Conservation (phyloP, 352 stramenopile species). For the Saprolegnia parasitica region DNA sequence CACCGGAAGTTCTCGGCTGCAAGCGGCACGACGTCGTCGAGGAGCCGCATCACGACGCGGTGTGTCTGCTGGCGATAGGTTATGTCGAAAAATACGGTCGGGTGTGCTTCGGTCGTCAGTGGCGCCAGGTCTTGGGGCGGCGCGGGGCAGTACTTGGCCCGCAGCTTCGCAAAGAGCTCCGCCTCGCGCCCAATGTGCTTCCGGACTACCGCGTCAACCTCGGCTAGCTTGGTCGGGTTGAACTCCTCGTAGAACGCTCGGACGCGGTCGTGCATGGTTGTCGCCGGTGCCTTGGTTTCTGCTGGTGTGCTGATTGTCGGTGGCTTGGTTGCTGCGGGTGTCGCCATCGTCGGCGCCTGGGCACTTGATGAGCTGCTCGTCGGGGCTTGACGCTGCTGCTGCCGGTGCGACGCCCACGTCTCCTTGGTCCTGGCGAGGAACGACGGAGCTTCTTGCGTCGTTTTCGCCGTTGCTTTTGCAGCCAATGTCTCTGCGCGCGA, state of each 20-base stretch:
- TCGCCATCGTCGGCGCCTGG: neutral
- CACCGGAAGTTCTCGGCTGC: slow-evolving; percentile 29
- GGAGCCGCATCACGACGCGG: slow-evolving; percentile 25
- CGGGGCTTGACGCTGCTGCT: neutral
- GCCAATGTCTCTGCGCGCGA: neutral
- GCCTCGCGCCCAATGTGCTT: slow-evolving; percentile 10
- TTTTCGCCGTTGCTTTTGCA: neutral
- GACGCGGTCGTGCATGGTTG: slow-evolving; percentile 40
- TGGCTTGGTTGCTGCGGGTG: neutral
- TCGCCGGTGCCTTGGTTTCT: slow-evolving; percentile 28
- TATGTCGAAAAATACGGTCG: slow-evolving; percentile 26
- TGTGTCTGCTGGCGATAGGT: neutral
- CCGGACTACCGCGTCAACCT: slow-evolving; percentile 35
- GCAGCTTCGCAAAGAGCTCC: slow-evolving; percentile 16
- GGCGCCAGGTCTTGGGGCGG: neutral
- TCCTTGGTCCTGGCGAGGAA: neutral
- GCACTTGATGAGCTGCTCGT: neutral
- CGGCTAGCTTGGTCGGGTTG: slow-evolving; percentile 46
- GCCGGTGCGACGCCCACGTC: neutral
- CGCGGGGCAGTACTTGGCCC: slow-evolving; percentile 19
- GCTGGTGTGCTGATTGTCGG: neutral
- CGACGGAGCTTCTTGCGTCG: neutral
- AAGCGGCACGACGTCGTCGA: slow-evolving; percentile 19
- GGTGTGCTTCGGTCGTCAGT: slow-evolving; percentile 17
- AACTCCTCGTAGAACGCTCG: slow-evolving; percentile 51